Evolutionary conservation across 345 rosid genomes (phyloP).

Genomic region (Brassica rapa): DNA sequence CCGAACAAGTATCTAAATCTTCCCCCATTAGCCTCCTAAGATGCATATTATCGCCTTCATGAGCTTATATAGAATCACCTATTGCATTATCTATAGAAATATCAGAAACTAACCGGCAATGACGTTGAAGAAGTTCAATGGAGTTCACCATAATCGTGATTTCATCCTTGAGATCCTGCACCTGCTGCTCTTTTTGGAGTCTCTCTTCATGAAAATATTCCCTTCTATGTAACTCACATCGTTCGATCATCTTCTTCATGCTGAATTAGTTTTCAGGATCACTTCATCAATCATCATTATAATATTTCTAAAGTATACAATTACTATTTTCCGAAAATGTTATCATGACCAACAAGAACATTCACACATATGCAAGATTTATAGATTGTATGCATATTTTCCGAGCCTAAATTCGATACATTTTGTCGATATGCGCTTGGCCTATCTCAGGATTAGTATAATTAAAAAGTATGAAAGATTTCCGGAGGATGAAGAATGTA

Average conservation of each 20-base stretch:
- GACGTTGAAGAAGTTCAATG: conserved; percentile 54
- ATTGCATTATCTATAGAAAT: background rate
- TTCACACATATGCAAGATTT: background rate
- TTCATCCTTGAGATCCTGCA: conserved; percentile 54
- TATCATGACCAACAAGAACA: background rate
- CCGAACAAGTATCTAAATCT: conserved; percentile 45
- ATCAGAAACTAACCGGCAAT: conserved; percentile 43
- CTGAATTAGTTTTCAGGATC: conserved; percentile 37
- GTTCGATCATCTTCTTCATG: conserved; percentile 50
- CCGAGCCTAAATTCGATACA: background rate
- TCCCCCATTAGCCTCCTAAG: conserved; percentile 61
- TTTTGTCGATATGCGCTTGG: background rate
- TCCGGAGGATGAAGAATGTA: background rate
- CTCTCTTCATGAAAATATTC: conserved; percentile 18
- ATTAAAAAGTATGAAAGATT: background rate
- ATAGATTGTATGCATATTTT: background rate
- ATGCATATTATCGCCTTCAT: background rate
- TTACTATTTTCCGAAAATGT: background rate
- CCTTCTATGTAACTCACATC: conserved; percentile 35
- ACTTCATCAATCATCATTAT: background rate
- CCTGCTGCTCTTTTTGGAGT: conserved; percentile 13
- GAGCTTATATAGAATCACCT: background rate
- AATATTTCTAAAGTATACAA: background rate
- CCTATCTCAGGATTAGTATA: background rate
- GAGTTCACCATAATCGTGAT: conserved; percentile 42